phyloP scores from a whole-genome alignment of 352 stramenopile species.

The Globisporangium radiosum region DNA sequence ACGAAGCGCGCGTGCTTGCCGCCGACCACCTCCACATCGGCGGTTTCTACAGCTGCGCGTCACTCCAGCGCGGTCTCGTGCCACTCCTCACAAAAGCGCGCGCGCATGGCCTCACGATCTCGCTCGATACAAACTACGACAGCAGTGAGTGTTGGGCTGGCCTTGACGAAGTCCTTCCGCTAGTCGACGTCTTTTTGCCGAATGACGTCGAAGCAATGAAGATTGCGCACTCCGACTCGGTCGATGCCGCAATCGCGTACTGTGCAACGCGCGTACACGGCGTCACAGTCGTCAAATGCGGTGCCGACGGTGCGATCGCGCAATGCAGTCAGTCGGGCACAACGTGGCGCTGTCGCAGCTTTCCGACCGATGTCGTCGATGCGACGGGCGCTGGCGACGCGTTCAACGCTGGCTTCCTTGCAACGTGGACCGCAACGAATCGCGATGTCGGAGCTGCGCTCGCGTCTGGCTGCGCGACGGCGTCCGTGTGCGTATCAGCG shows the following conservation, averaged over 20 bases:
- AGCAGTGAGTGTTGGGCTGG: conserved; percentile 54
- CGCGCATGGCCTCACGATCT: conserved; percentile 61
- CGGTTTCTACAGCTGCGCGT: conserved; percentile 74
- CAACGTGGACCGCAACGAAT: conserved; percentile 54
- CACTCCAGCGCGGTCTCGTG: conserved; percentile 51
- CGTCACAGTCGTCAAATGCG: conserved; percentile 68
- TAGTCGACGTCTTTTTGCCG: conserved; percentile 78
- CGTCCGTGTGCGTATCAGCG: conserved; percentile 46
- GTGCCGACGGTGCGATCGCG: conserved; percentile 48
- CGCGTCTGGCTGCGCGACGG: conserved; percentile 60
- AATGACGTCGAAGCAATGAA: conserved; percentile 81
- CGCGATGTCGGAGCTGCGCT: conserved; percentile 42
- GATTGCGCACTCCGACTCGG: conserved; percentile 33
- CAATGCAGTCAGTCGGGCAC: conserved; percentile 33
- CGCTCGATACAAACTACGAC: conserved; percentile 84
- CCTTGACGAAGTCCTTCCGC: conserved; percentile 49
- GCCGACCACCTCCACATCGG: conserved; percentile 74
- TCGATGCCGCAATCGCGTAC: conserved; percentile 51
- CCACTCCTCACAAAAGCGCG: conserved; percentile 48
- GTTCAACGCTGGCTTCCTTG: conserved; percentile 82
- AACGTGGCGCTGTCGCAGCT: conserved; percentile 42
- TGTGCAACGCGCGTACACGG: conserved; percentile 35
- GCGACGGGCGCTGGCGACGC: conserved; percentile 78
- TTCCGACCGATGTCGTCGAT: conserved; percentile 56
- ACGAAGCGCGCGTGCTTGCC: conserved; percentile 44